Evolutionary conservation across 2,329 filamentous ascomycete genomes (phyloP), one percentile per base, ranked within the genome.

Genomic region (Fusarium sp.): DNA sequence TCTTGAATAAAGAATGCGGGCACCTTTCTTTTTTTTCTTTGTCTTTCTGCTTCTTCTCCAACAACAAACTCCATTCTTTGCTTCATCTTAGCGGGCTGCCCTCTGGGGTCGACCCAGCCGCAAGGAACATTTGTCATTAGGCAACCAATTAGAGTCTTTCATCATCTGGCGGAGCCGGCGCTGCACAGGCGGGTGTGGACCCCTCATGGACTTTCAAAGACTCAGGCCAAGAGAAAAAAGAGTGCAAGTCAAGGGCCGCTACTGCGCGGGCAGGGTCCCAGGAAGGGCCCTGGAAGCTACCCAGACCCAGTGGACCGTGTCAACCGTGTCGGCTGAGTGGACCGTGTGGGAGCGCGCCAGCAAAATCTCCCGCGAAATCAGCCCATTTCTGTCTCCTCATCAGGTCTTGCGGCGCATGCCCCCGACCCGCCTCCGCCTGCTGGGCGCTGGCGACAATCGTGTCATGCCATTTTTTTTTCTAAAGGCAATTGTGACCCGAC

Each of bases 341-440:
- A 67, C 58, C 65, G 61, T 73, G 71, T 77, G 67, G 73, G 69
- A 76, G 76, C 68, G 64, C 71, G 59, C 72, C 73, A 78, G 71
- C 76, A 79, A 76, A 79, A 77, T 79, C 69, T 79, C 76, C 75
- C 77, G 71, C 76, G 78, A 81, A 76, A 82, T 82, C 81, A 82
- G 81, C 80, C 81, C 81, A 82, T 82, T 82, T 81, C 77, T 75
- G 80, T 79, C 78, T 80, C 79, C 77, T 79, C 77, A 71, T 79
- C 77, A 79, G 77, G 76, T 78, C 76, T 73, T 75, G 74, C 73
- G 74, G 75, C 77, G 77, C 69, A 67, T 67, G 62, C 68, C 73
- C 62, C 69, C 71, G 73, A 76, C 77, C 75, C 74, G 76, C 73
- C 76, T 80, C 78, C 79, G 77, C 78, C 77, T 77, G 68, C 76